A percentile compares a stretch with the other conserved stretches of the same genome.
Conservation (phyloP, 352 stramenopile genomes). For the Plasmopara viticola region DNA sequence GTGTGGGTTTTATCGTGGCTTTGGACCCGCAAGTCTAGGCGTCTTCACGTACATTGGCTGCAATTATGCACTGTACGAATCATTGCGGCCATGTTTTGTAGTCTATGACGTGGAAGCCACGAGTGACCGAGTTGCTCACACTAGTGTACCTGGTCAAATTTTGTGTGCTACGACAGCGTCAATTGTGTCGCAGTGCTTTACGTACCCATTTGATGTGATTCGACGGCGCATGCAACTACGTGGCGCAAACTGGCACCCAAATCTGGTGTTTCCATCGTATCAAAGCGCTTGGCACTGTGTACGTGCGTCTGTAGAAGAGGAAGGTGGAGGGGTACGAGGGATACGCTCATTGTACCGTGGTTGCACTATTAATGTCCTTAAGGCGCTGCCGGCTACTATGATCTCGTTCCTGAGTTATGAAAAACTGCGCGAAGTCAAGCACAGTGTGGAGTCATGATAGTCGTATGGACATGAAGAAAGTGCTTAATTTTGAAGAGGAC, state of each 20-base stretch:
- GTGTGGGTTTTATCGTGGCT: slow-evolving; percentile 69
- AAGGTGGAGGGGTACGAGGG: slow-evolving; percentile 20
- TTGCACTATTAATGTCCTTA: slow-evolving; percentile 65
- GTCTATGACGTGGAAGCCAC: slow-evolving; percentile 62
- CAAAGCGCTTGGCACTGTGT: slow-evolving; percentile 69
- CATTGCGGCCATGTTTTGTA: slow-evolving; percentile 69
- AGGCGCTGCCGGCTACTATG: slow-evolving; percentile 57
- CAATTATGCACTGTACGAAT: slow-evolving; percentile 83
- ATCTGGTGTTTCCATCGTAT: slow-evolving; percentile 63
- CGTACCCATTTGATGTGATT: slow-evolving; percentile 80
- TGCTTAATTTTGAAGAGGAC: too few species aligned
- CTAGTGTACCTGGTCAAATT: slow-evolving; percentile 72
- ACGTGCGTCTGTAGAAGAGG: slow-evolving; percentile 36
- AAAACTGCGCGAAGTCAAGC: slow-evolving; percentile 57
- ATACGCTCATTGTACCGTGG: slow-evolving; percentile 63
- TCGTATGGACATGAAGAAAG: too few species aligned
- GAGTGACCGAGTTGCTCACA: slow-evolving; percentile 49
- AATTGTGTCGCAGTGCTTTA: slow-evolving; percentile 59
- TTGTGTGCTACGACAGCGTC: slow-evolving; percentile 65
- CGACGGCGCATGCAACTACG: slow-evolving; percentile 74
- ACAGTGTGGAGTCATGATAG: background rate
- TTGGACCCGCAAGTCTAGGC: slow-evolving; percentile 58
- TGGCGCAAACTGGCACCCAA: slow-evolving; percentile 47
- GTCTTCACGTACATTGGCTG: slow-evolving; percentile 80
- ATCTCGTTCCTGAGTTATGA: slow-evolving; percentile 82